phyloP scores from a whole-genome alignment of 441 rosid species.

The Manihot esculenta region DNA sequence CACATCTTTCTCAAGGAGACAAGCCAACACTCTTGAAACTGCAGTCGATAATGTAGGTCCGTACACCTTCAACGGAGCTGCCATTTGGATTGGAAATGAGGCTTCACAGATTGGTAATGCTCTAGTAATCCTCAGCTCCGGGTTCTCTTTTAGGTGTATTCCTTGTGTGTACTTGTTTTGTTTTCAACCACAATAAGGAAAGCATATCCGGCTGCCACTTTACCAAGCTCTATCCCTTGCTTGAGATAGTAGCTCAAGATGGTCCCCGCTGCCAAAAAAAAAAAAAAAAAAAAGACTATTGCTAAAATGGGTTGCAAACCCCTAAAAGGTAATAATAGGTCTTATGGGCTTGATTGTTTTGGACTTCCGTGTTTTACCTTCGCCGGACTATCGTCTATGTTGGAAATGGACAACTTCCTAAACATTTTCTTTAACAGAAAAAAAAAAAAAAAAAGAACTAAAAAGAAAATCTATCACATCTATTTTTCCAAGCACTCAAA shows the following conservation, averaged over 20 bases:
- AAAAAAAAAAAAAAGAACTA: too few species aligned
- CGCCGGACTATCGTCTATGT: too few species aligned
- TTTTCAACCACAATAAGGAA: constrained; percentile 6
- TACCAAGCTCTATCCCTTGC: constrained; percentile 6
- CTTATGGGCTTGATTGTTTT: neutral
- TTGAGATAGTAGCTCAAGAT: neutral
- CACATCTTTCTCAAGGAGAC: constrained; percentile 64
- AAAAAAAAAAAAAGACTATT: neutral
- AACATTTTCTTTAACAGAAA: too few species aligned
- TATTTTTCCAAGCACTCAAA: too few species aligned
- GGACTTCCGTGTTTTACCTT: too few species aligned
- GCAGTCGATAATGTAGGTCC: constrained; percentile 67
- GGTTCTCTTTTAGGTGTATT: neutral
- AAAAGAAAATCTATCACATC: too few species aligned
- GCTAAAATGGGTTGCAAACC: neutral
- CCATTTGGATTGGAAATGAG: constrained; percentile 28
- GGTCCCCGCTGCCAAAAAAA: too few species aligned
- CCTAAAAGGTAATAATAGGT: neutral
- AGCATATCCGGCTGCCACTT: neutral
- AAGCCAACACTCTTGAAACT: constrained; percentile 57
- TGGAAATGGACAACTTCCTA: too few species aligned
- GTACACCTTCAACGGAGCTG: constrained; percentile 57
- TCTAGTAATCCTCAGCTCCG: neutral
- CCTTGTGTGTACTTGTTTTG: neutral
- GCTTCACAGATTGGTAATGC: neutral